Evolutionary conservation across 2,329 filamentous ascomycete species (phyloP).

Genomic region (Apiospora saccharicola): DNA sequence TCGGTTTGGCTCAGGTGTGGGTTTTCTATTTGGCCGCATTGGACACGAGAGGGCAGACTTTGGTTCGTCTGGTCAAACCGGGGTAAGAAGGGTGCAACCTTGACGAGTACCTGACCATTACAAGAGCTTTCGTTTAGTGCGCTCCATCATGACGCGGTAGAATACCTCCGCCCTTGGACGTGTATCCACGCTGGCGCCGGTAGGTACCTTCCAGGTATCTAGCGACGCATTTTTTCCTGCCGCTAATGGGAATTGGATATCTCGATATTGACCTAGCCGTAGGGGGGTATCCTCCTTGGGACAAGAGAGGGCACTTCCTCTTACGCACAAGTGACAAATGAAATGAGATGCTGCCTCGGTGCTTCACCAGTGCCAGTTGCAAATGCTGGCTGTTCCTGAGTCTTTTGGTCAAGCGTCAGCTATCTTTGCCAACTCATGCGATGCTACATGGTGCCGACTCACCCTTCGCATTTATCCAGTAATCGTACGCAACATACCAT

Average conservation of each 20-base stretch:
- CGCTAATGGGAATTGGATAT: constrained; percentile 1
- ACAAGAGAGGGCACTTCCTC: not conserved
- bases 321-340: constrained; percentile 14
- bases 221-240: not conserved
- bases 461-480: not conserved
- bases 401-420: constrained; percentile 10
- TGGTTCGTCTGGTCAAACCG: constrained; percentile 1
- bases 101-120: constrained; percentile 16
- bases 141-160: constrained; percentile 16
- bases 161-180: not conserved
- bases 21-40: constrained; percentile 3
- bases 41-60: not conserved
- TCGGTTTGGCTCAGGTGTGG: constrained; percentile 7
- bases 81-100: not conserved
- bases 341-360: not conserved
- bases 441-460: constrained; percentile 6
- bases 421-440: not conserved
- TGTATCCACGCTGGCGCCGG: constrained; percentile 3
- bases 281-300: not conserved
- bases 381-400: not conserved
- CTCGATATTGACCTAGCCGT: not conserved
- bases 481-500: too few species aligned
- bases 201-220: constrained; percentile 9
- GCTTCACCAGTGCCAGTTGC: not conserved
- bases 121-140: not conserved